Conservation (phyloP, 768 basidiomycete genomes). For the Boletellus sp. region DNA sequence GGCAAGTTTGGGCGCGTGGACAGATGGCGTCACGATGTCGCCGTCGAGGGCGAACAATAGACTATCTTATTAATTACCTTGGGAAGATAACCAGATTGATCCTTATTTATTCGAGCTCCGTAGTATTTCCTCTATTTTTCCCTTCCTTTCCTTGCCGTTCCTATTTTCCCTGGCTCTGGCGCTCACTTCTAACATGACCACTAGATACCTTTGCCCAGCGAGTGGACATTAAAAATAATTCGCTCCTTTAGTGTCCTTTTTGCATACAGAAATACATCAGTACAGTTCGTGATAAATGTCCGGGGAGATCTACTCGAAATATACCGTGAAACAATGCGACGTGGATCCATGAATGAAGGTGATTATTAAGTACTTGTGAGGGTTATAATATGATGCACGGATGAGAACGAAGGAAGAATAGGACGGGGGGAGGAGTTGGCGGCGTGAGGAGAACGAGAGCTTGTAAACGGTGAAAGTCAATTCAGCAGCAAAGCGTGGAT, state of each 20-base stretch:
- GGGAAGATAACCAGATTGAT: conserved; percentile 7
- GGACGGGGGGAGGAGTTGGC: too few species aligned
- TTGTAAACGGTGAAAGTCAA: conserved; percentile 15
- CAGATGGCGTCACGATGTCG: conserved; percentile 77
- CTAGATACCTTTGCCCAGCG: neutral
- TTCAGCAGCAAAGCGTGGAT: conserved; percentile 13
- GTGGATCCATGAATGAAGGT: conserved; percentile 29
- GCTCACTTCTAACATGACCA: conserved; percentile 2
- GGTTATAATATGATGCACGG: conserved; percentile 25
- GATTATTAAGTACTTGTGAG: conserved; percentile 25
- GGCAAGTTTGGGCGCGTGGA: conserved; percentile 71
- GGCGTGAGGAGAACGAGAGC: neutral
- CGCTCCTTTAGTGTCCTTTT: conserved; percentile 35
- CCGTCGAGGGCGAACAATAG: conserved; percentile 56
- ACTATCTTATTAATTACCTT: conserved; percentile 9
- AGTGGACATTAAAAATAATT: conserved; percentile 30
- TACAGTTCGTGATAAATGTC: conserved; percentile 31
- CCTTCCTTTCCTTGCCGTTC: neutral
- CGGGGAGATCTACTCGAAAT: conserved; percentile 35
- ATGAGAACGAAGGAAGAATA: conserved; percentile 1
- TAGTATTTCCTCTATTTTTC: neutral
- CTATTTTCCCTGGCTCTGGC: neutral
- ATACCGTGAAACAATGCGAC: conserved; percentile 34
- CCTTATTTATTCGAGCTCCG: conserved; percentile 5
- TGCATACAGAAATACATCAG: conserved; percentile 35